These are phyloP conservation scores for Conoideocrella luteorostrata DNA, from an alignment of 2,329 filamentous ascomycete species.

Conservation along the genomic window DNA sequence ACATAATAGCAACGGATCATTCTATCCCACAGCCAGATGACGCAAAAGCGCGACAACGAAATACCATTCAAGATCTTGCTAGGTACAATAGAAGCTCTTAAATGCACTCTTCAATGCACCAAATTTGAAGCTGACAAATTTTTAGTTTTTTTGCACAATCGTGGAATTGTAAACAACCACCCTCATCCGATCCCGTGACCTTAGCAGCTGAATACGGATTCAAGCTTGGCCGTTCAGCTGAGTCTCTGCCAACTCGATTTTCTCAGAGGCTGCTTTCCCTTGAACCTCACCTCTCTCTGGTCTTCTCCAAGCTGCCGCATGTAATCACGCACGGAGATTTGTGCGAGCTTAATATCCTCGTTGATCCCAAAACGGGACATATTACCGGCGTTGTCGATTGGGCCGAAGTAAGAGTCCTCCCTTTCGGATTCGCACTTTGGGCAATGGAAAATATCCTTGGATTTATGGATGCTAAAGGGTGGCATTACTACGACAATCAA, in stretches of 20 bases:
- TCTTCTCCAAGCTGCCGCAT: too few relatives aligned
- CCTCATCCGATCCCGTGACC: not conserved
- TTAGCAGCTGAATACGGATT: conserved; percentile 7
- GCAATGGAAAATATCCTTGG: conserved; percentile 19
- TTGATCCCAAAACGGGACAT: conserved; percentile 17
- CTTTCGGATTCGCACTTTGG: conserved; percentile 24
- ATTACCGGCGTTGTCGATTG: conserved; percentile 26
- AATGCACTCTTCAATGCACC: not conserved
- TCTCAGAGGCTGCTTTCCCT: not conserved
- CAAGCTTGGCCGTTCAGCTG: conserved; percentile 6
- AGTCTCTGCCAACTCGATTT: conserved; percentile 10
- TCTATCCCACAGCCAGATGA: not conserved
- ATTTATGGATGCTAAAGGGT: conserved; percentile 12
- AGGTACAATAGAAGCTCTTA: not conserved
- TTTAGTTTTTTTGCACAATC: conserved; percentile 15
- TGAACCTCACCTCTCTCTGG: conserved; percentile 5
- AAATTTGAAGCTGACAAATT: conserved; percentile 4
- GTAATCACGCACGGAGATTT: conserved; percentile 18
- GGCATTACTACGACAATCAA: conserved; percentile 12
- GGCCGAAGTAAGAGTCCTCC: conserved; percentile 19
- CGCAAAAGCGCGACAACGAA: conserved; percentile 4
- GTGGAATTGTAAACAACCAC: conserved; percentile 8
- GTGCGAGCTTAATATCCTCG: conserved; percentile 22
- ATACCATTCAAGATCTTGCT: conserved; percentile 9
- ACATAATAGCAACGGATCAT: conserved; percentile 9